A percentile compares a stretch with the other conserved stretches of the same genome.
phyloP scores from a whole-genome alignment of 169 alveolate species.

The Besnoitia besnoiti region DNA sequence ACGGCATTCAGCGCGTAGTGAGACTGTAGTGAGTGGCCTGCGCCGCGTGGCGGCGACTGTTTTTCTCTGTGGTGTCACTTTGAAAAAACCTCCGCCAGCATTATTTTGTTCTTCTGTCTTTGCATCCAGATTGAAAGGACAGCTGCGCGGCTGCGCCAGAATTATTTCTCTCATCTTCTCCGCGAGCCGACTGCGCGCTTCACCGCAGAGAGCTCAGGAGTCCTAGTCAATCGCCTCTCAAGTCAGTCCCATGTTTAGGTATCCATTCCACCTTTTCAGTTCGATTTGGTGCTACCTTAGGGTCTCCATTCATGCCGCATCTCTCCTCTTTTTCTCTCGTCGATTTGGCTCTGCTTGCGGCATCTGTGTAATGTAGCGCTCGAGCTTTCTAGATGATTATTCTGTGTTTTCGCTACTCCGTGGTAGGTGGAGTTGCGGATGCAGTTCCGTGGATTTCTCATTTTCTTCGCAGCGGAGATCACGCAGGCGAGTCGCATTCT shows the following conservation, averaged over 20 bases:
- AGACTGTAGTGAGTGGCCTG: too few species aligned
- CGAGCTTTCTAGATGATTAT: not conserved
- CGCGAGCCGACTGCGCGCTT: constrained; percentile 1
- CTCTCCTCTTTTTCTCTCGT: not conserved
- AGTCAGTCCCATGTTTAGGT: not conserved
- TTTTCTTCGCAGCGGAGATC: constrained; percentile 36
- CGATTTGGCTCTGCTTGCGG: not conserved
- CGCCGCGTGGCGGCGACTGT: too few species aligned
- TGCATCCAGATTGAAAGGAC: constrained; percentile 2
- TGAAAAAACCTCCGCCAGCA: too few species aligned
- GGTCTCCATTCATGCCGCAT: not conserved
- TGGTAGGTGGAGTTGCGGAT: not conserved
- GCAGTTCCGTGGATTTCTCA: not conserved
- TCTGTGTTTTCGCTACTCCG: not conserved
- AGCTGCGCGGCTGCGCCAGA: not conserved
- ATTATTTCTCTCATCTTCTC: not conserved
- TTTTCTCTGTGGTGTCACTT: too few species aligned
- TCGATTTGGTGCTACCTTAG: not conserved
- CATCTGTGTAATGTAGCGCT: not conserved
- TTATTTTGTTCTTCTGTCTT: not conserved
- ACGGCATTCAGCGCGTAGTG: too few species aligned
- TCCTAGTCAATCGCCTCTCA: constrained; percentile 27
- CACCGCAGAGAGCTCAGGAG: not conserved
- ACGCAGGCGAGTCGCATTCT: constrained; percentile 37
- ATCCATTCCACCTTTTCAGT: not conserved